Percentiles rank a stretch among this genome's conserved stretches.
Conservation (phyloP, 2,329 filamentous ascomycete species). For the Aspergillus sergii region DNA sequence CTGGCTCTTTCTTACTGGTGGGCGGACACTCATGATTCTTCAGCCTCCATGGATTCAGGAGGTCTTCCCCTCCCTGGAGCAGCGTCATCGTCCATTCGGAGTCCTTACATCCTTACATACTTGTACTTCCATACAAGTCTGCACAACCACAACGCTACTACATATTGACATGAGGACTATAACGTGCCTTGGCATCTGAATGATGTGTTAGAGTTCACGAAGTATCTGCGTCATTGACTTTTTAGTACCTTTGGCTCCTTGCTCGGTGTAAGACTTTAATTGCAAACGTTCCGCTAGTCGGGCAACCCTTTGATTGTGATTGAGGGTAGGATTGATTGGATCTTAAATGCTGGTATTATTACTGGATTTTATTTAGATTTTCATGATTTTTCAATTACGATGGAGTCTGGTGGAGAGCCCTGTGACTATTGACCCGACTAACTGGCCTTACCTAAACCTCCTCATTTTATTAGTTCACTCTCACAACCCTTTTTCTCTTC, state of each 20-base stretch:
- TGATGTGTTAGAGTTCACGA: neutral
- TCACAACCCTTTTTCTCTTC: neutral
- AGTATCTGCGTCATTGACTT: neutral
- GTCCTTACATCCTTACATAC: neutral
- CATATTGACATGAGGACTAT: neutral
- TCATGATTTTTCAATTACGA: neutral
- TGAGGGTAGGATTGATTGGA: neutral
- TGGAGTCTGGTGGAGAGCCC: conserved; percentile 1
- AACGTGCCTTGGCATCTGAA: neutral
- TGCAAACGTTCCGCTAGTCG: neutral
- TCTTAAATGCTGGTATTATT: conserved; percentile 1
- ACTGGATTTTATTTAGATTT: conserved; percentile 3
- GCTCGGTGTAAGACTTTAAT: neutral
- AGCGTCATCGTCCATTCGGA: neutral
- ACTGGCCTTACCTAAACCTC: conserved; percentile 1
- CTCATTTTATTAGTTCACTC: conserved; percentile 4
- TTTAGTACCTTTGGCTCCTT: neutral
- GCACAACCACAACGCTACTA: neutral
- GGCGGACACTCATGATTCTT: neutral
- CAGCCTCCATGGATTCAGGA: conserved; percentile 1
- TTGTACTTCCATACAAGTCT: neutral
- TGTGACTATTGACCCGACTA: conserved; percentile 3
- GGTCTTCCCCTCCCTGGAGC: neutral
- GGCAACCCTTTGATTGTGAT: neutral
- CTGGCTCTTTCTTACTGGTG: neutral